These are phyloP conservation scores for Leccinum sublutescens DNA, from an alignment of 768 basidiomycete species.

Conservation along the genomic window DNA sequence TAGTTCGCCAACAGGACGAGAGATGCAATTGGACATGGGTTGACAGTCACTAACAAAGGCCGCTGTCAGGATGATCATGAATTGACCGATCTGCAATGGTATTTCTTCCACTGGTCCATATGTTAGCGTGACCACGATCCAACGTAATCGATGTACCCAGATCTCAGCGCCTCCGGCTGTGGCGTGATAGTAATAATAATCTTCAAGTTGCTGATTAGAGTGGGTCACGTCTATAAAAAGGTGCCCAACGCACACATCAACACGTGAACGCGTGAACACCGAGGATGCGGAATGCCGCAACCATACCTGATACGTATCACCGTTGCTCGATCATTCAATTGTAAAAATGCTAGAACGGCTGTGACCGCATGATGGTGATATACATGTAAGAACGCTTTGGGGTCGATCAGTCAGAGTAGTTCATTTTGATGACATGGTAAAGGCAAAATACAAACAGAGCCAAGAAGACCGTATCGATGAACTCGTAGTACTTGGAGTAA, in stretches of 20 bases:
- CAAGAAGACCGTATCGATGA: constrained; percentile 93
- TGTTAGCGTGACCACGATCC: not conserved
- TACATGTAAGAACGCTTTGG: constrained; percentile 88
- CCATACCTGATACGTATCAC: constrained; percentile 24
- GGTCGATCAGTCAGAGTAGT: not conserved
- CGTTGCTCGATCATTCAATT: constrained; percentile 52
- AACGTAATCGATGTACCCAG: constrained; percentile 10
- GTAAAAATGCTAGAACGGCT: constrained; percentile 87
- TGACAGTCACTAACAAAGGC: constrained; percentile 4
- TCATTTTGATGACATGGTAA: not conserved
- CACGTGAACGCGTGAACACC: constrained; percentile 90
- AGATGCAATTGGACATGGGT: not conserved
- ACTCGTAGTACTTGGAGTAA: constrained; percentile 79
- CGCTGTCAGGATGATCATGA: constrained; percentile 16
- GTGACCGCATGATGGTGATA: constrained; percentile 98
- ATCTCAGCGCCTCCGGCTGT: constrained; percentile 62
- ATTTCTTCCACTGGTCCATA: constrained; percentile 13
- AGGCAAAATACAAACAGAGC: constrained; percentile 53
- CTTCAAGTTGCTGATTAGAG: constrained; percentile 37
- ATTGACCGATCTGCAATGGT: constrained; percentile 25
- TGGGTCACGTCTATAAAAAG: not conserved
- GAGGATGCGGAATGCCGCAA: constrained; percentile 84
- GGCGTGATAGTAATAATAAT: constrained; percentile 98
- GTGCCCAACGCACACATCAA: constrained; percentile 77
- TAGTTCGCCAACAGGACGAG: not conserved